Conservation (phyloP, 73 alveolate genomes). For the Paramecium primaurelia region DNA sequence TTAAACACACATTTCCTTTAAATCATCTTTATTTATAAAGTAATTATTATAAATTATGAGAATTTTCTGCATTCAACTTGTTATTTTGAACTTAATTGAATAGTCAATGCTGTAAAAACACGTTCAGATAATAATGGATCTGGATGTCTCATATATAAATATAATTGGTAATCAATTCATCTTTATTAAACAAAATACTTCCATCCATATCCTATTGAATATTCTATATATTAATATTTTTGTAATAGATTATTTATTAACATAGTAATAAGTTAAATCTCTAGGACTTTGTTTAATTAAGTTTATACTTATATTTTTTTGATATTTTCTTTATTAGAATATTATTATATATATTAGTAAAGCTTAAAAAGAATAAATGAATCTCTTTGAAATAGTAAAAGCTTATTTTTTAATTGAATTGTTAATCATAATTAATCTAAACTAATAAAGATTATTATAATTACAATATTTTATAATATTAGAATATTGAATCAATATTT, state of each 20-base stretch:
- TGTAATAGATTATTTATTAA: slow-evolving; percentile 53
- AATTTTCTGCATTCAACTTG: not conserved
- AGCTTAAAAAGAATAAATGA: not conserved
- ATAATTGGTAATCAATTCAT: not conserved
- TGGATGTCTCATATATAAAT: not conserved
- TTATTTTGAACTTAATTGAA: not conserved
- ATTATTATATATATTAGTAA: not conserved
- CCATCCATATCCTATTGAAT: slow-evolving; percentile 25
- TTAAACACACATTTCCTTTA: not conserved
- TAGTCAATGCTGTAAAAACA: not conserved
- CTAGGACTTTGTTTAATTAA: not conserved
- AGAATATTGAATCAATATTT: not conserved
- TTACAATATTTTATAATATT: no score
- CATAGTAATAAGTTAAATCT: not conserved
- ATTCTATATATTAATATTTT: slow-evolving; percentile 53
- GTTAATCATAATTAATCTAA: no score
- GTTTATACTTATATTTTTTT: not conserved
- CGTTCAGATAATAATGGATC: not conserved
- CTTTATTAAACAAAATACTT: not conserved
- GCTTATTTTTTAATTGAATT: not conserved
- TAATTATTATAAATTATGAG: not conserved
- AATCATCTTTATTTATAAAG: not conserved
- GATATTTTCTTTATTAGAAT: no score
- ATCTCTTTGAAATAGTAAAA: not conserved
- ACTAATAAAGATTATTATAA: no score